A percentile compares a stretch with the other conserved stretches of the same genome.
Evolutionary conservation across 1,139 yeast genomes (phyloP).

Genomic region (Geotrichum fermentans): DNA sequence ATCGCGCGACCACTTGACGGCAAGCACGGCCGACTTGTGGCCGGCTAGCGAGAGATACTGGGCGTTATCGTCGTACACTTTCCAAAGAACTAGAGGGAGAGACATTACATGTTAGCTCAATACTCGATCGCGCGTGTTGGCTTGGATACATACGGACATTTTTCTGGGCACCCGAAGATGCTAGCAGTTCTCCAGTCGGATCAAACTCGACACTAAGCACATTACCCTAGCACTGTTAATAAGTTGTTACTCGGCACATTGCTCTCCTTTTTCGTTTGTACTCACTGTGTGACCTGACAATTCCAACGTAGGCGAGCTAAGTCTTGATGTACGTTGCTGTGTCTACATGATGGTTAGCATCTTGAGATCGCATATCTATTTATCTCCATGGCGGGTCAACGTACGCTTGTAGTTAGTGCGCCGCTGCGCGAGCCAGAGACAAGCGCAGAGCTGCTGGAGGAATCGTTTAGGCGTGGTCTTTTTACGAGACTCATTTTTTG

Average conservation of each 20-base stretch:
- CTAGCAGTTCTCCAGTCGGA: conserved; percentile 33
- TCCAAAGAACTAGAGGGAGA: conserved; percentile 41
- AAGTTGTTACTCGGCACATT: no score
- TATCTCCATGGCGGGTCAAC: not conserved
- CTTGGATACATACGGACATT: conserved; percentile 26
- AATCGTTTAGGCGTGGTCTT: conserved; percentile 7
- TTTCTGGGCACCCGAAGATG: conserved; percentile 36
- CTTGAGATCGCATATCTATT: not conserved
- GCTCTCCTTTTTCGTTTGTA: not conserved
- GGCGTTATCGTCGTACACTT: conserved; percentile 34
- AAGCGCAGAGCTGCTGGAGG: not conserved
- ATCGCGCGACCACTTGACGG: conserved; percentile 45
- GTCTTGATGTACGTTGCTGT: conserved; percentile 22
- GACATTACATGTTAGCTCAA: not conserved
- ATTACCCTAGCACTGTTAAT: conserved; percentile 8
- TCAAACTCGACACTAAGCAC: conserved; percentile 35
- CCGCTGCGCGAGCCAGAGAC: not conserved
- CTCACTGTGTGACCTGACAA: conserved; percentile 28
- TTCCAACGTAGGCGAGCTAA: conserved; percentile 28
- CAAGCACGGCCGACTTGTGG: conserved; percentile 50
- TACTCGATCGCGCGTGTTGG: not conserved
- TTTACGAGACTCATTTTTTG: conserved; percentile 12
- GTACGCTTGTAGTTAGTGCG: not conserved
- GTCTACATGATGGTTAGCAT: not conserved
- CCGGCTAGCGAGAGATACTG: conserved; percentile 46